Evolutionary conservation across 768 basidiomycete genomes (phyloP).

Genomic region (Kwoniella shandongensis): DNA sequence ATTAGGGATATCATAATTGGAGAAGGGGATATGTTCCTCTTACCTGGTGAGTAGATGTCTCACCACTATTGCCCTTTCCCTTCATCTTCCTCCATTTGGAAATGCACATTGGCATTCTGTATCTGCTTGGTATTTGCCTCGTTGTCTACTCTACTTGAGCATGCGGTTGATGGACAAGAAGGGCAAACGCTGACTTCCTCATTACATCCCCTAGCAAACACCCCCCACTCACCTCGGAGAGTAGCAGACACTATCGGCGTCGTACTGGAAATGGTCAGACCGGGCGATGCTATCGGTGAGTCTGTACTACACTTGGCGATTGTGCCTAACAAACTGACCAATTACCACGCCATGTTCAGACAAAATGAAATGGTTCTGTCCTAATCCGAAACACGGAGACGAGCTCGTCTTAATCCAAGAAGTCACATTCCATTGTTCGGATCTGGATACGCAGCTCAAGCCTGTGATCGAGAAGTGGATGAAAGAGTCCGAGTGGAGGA

Average conservation of each 20-base stretch:
- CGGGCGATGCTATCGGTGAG: constrained; percentile 71
- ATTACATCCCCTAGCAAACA: constrained; percentile 65
- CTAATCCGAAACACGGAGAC: constrained; percentile 58
- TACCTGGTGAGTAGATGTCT: constrained; percentile 72
- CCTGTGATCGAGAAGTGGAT: constrained; percentile 87
- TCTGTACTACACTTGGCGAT: not conserved
- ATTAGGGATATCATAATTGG: constrained; percentile 76
- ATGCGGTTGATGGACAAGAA: not conserved
- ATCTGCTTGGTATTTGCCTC: too few species aligned
- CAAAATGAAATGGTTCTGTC: constrained; percentile 89
- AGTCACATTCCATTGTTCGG: constrained; percentile 80
- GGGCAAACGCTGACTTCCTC: too few species aligned
- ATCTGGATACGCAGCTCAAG: constrained; percentile 90
- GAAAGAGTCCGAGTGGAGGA: constrained; percentile 63
- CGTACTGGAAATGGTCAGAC: constrained; percentile 83
- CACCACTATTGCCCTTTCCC: too few species aligned
- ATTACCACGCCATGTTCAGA: constrained; percentile 60
- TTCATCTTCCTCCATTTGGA: too few species aligned
- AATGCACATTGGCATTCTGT: not conserved
- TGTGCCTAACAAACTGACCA: not conserved
- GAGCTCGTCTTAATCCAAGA: constrained; percentile 76
- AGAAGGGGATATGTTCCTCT: constrained; percentile 94
- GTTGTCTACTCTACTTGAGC: not conserved
- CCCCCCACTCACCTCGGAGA: constrained; percentile 92
- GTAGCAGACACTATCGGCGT: constrained; percentile 87